Evolutionary conservation across 768 basidiomycete species (phyloP).

Genomic region (Lactarius hengduanensis): DNA sequence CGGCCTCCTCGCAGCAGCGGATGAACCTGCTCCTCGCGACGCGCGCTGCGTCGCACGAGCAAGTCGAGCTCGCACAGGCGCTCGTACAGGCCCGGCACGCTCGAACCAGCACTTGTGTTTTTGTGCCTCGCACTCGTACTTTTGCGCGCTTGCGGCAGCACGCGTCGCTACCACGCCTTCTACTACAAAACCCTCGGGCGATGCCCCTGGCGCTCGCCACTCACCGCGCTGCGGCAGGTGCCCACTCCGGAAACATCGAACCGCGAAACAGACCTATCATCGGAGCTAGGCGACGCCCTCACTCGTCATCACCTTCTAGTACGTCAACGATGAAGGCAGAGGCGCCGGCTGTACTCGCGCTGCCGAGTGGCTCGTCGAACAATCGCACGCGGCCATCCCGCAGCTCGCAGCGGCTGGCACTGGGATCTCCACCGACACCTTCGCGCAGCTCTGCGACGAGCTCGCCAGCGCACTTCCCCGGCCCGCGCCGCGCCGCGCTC

Average conservation of each 20-base stretch:
- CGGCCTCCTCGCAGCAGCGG: slow-evolving; percentile 40
- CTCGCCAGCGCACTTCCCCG: slow-evolving; percentile 36
- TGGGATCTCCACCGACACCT: slow-evolving; percentile 49
- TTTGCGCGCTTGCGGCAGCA: slow-evolving; percentile 34
- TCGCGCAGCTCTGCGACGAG: slow-evolving; percentile 47
- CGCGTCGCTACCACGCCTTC: slow-evolving; percentile 30
- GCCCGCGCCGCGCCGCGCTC: slow-evolving; percentile 35
- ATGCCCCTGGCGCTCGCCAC: slow-evolving; percentile 17
- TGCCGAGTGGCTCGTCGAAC: slow-evolving; percentile 50
- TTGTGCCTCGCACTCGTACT: slow-evolving; percentile 32
- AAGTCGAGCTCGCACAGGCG: slow-evolving; percentile 43
- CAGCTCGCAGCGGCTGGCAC: slow-evolving; percentile 47
- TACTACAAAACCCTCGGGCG: neutral
- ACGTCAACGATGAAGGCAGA: slow-evolving; percentile 37
- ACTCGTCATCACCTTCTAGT: slow-evolving; percentile 32
- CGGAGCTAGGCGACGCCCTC: slow-evolving; percentile 42
- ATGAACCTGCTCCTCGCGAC: slow-evolving; percentile 49
- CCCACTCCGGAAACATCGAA: slow-evolving; percentile 25
- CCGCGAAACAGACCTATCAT: slow-evolving; percentile 31
- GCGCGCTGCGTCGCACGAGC: slow-evolving; percentile 45
- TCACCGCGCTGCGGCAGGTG: slow-evolving; percentile 19
- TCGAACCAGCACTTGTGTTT: slow-evolving; percentile 26
- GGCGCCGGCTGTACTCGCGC: slow-evolving; percentile 42
- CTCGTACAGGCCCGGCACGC: slow-evolving; percentile 32
- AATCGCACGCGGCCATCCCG: slow-evolving; percentile 41